Conservation (phyloP, 768 basidiomycete species). For the Lactarius deliciosus region DNA sequence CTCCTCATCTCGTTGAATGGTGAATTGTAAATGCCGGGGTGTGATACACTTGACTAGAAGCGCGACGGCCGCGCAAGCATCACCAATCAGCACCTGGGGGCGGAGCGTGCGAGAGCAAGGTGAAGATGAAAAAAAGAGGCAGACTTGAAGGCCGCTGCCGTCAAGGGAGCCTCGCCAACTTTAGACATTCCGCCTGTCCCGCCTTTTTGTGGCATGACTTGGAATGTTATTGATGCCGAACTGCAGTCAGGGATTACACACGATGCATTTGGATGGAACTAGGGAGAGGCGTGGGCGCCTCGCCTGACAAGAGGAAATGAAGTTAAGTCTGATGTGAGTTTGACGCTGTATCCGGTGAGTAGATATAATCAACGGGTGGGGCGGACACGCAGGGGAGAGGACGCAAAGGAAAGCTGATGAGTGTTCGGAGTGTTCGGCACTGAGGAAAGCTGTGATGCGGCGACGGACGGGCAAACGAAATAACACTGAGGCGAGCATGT, state of each 20-base stretch:
- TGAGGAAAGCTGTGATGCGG: too few relatives aligned
- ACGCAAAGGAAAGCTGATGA: slow-evolving; percentile 14
- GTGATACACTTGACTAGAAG: slow-evolving; percentile 66
- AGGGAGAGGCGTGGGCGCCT: too few relatives aligned
- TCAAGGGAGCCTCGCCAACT: too few relatives aligned
- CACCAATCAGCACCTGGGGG: not conserved
- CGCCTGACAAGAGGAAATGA: too few relatives aligned
- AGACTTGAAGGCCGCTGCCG: too few relatives aligned
- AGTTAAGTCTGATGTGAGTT: not conserved
- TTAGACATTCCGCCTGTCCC: slow-evolving; percentile 1
- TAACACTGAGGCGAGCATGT: too few relatives aligned
- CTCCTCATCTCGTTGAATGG: not conserved
- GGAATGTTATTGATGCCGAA: too few relatives aligned
- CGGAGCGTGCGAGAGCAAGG: not conserved
- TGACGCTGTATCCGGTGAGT: not conserved
- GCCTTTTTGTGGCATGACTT: slow-evolving; percentile 4
- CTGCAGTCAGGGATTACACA: too few relatives aligned
- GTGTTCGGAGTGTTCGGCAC: slow-evolving; percentile 14
- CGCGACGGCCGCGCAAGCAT: not conserved
- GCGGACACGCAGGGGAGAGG: not conserved
- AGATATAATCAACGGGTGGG: not conserved
- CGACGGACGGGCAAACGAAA: too few relatives aligned
- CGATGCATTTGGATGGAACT: too few relatives aligned
- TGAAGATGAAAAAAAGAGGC: not conserved
- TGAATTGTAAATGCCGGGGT: not conserved